Percentiles rank a stretch among this genome's conserved stretches.
Conservation (phyloP, 2,329 filamentous ascomycete species). For the Talaromyces marneffei region DNA sequence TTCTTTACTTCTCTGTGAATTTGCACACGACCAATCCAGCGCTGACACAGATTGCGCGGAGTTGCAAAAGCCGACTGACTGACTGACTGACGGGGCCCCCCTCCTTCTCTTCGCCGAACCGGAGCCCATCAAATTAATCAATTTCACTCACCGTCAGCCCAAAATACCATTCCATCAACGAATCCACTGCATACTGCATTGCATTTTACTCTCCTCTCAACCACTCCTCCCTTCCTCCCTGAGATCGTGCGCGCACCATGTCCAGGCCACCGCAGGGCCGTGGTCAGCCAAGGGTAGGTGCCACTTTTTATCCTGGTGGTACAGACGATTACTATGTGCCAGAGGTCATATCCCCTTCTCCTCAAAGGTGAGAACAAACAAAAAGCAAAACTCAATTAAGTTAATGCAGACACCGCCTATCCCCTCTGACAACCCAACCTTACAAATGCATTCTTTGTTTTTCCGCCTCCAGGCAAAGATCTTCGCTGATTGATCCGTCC, state of each 20-base stretch:
- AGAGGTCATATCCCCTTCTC: conserved; percentile 63
- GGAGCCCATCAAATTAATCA: neutral
- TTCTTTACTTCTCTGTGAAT: neutral
- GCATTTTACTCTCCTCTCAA: neutral
- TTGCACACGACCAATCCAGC: neutral
- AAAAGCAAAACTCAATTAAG: neutral
- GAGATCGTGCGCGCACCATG: conserved; percentile 7
- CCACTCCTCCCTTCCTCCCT: neutral
- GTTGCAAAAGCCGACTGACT: neutral
- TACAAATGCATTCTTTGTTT: neutral
- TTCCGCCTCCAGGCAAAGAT: neutral
- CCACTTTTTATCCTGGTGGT: conserved; percentile 63
- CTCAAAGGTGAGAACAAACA: conserved; percentile 55
- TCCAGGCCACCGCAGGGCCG: conserved; percentile 20
- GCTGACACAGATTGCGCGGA: neutral
- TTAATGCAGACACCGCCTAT: conserved; percentile 9
- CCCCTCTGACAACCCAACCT: neutral
- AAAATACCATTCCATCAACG: neutral
- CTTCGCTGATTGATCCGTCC: neutral
- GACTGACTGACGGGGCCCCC: neutral
- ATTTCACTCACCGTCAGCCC: neutral
- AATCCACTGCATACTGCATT: neutral
- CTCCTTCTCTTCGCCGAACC: neutral
- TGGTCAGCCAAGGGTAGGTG: conserved; percentile 44
- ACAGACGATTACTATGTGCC: conserved; percentile 65